Evolutionary conservation across 148 eudicot genomes (phyloP), one percentile per base, ranked within the genome.

Genomic region (Vaccinium darrowii): DNA sequence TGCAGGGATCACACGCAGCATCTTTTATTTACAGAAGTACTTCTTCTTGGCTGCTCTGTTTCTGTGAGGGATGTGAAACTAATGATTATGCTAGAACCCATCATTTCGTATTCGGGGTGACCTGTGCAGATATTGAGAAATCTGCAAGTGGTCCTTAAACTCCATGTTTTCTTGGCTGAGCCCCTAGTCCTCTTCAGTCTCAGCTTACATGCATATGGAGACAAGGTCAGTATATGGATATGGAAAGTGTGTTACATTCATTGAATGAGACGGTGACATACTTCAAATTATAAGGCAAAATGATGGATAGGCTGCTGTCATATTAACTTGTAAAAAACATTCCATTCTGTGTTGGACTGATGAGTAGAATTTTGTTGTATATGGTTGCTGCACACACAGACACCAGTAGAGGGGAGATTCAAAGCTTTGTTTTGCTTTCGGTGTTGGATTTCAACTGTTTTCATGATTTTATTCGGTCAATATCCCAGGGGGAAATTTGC

Each of bases 21-120:
- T 21, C 78, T 43, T 52, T 43, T 75, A 2, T 75, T 36, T 39
- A n/a, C 78, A 71, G 75, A 71, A 71, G 52, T 39, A 75, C 78
- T 75, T 75, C 53, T 75, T 75, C 15, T 75, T 43, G 78, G 78
- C 53, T 75, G 53, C 52, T 47, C 50, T 75, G 21, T 39, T 75
- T 19, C 19, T 36, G 13, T 47, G 23, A 21, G 76, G 43, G 49
- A 1, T 72, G 76, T 6, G 76, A 6, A 36, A 72, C n/a, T 18
- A 36, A 72, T 15, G 76, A 36, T 72, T 72, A 36, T 33, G 33
- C 76, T 72, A 15, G 76, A 72, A 36, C 11, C n/a, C 52, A 8
- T n/a, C 52, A 43, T 39, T 74, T 74, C 51, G 39, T 74, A 18
- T 74, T 39, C 23, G 19, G 78, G 50, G 51, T 74, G 52, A 15